phyloP scores from a whole-genome alignment of 2,329 filamentous ascomycete genomes.

The Tolypocladium capitatum region DNA sequence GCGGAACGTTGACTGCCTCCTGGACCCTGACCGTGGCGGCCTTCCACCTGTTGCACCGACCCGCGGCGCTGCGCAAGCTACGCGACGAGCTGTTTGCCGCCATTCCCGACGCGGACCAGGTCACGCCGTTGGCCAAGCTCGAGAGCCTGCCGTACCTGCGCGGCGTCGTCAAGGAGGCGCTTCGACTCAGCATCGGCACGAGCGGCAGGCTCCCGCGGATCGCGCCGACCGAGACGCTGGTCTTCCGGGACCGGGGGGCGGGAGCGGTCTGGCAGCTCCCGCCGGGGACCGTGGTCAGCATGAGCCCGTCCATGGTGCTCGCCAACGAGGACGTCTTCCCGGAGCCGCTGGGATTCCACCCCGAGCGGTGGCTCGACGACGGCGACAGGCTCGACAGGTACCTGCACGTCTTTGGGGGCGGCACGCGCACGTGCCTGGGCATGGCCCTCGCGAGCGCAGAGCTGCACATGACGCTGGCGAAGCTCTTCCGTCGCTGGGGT shows the following conservation, averaged over 20 bases:
- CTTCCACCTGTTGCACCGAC: constrained; percentile 21
- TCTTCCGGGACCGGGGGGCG: constrained; percentile 14
- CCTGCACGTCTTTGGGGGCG: constrained; percentile 21
- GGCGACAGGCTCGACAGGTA: constrained; percentile 18
- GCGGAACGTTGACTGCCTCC: constrained; percentile 27
- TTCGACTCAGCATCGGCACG: constrained; percentile 34
- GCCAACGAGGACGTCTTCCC: constrained; percentile 19
- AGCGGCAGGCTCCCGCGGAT: constrained; percentile 34
- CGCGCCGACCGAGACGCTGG: constrained; percentile 24
- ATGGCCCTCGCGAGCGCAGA: constrained; percentile 25
- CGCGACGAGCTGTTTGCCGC: constrained; percentile 22
- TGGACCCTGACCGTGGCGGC: constrained; percentile 20
- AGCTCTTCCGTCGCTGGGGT: constrained; percentile 24
- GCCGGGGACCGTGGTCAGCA: constrained; percentile 21
- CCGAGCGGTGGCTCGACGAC: constrained; percentile 23
- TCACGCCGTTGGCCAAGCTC: constrained; percentile 14
- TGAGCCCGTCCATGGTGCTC: constrained; percentile 23
- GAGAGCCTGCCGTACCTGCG: constrained; percentile 29
- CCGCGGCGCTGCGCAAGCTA: constrained; percentile 15
- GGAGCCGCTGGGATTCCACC: constrained; percentile 18
- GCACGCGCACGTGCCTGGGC: constrained; percentile 22
- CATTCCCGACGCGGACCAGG: constrained; percentile 17
- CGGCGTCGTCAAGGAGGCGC: constrained; percentile 37
- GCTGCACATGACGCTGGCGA: constrained; percentile 22
- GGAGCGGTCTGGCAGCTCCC: constrained; percentile 17